A percentile compares a stretch with the other conserved stretches of the same genome.
phyloP scores from a whole-genome alignment of 768 basidiomycete species.

The Hygrocybe punicea region DNA sequence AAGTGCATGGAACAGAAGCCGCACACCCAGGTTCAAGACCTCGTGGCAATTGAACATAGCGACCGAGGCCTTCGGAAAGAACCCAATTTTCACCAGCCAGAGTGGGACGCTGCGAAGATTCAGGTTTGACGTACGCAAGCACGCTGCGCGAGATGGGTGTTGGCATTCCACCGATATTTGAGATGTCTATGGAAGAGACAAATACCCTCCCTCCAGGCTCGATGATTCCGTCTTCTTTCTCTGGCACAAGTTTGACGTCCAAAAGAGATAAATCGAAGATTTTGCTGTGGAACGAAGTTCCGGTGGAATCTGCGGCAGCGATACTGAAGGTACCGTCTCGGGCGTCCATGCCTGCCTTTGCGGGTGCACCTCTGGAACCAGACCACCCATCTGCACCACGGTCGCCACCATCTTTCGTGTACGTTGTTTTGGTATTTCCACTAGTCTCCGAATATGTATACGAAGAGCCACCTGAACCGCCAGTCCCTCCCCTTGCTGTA shows the following conservation, averaged over 20 bases:
- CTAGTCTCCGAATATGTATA: background rate
- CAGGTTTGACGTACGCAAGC: background rate
- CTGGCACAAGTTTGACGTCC: background rate
- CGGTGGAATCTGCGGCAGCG: background rate
- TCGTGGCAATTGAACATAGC: background rate
- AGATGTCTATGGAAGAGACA: background rate
- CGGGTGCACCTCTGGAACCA: background rate
- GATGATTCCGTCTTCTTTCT: slow-evolving; percentile 3
- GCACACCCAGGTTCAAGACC: background rate
- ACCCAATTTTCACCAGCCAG: background rate
- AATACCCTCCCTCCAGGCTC: background rate
- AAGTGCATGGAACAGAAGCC: background rate
- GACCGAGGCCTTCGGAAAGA: background rate
- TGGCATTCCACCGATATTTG: slow-evolving; percentile 3
- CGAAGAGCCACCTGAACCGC: background rate
- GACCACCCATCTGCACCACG: background rate
- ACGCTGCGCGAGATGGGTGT: background rate
- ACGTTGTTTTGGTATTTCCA: background rate
- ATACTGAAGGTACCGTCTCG: background rate
- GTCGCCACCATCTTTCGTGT: background rate
- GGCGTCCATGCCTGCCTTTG: background rate
- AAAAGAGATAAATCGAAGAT: background rate
- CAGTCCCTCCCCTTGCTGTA: background rate
- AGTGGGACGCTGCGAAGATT: background rate
- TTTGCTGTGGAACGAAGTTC: background rate